phyloP scores from a whole-genome alignment of 768 basidiomycete species.

The Trametes sanguinea region DNA sequence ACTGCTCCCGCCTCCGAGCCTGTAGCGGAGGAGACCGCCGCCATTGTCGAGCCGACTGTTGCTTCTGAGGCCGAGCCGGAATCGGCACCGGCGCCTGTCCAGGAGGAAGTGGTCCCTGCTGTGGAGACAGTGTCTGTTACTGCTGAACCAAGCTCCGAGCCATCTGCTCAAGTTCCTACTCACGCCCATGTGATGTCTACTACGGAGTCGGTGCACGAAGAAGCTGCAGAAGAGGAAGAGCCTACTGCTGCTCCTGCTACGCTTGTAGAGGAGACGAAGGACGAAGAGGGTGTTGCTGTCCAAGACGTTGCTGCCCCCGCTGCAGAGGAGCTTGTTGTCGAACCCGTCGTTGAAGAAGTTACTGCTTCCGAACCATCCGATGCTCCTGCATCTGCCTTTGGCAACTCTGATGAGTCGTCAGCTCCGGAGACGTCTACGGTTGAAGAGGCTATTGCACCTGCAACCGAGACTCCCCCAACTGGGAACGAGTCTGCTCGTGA shows the following conservation, averaged over 20 bases:
- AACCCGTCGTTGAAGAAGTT: neutral
- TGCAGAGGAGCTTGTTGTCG: slow-evolving; percentile 1
- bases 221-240: neutral
- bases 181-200: no score
- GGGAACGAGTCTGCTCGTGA: no score
- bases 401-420: neutral
- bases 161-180: no score
- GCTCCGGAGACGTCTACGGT: no score
- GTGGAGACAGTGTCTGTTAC: slow-evolving; percentile 8
- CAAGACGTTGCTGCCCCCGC: neutral
- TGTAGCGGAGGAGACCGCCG: neutral
- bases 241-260: neutral
- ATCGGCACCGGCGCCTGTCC: slow-evolving; percentile 16
- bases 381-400: neutral
- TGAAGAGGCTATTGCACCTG: neutral
- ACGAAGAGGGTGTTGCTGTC: slow-evolving; percentile 1
- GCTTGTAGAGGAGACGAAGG: slow-evolving; percentile 5
- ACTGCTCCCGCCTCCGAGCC: slow-evolving; percentile 16
- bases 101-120: neutral
- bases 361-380: neutral
- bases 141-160: neutral
- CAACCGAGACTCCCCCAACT: no score
- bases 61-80: slow-evolving; percentile 15
- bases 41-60: neutral
- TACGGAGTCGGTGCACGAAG: no score